phyloP scores from a whole-genome alignment of 2,329 filamentous ascomycete genomes.

The Leptographium lundbergii region DNA sequence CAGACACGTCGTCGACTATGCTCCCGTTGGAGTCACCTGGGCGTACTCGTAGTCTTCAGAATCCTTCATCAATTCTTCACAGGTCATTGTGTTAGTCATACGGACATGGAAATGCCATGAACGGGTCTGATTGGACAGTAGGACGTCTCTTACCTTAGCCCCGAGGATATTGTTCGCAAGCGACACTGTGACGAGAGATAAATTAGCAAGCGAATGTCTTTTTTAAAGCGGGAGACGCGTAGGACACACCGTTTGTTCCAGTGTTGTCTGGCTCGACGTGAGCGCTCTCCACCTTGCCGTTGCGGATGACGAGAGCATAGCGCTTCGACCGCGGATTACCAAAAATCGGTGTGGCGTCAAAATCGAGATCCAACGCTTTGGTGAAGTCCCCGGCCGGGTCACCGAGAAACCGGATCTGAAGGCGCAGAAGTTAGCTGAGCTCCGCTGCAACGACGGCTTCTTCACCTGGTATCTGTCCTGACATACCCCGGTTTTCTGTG shows the following conservation, averaged over 20 bases:
- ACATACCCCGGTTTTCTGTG: slow-evolving; percentile 62
- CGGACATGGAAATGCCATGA: background rate
- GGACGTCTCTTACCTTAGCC: background rate
- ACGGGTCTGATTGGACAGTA: slow-evolving; percentile 1
- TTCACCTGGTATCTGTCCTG: background rate
- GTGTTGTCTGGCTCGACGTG: slow-evolving; percentile 85
- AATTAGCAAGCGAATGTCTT: background rate
- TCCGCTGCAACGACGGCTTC: background rate
- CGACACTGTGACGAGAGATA: slow-evolving; percentile 24
- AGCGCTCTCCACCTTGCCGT: slow-evolving; percentile 71
- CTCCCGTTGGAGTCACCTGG: too few species aligned
- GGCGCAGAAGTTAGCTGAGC: background rate
- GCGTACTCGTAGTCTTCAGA: background rate
- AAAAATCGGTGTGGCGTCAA: slow-evolving; percentile 69
- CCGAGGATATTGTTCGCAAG: slow-evolving; percentile 38
- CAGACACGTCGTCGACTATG: too few species aligned
- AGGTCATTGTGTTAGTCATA: background rate
- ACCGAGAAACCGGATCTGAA: slow-evolving; percentile 74
- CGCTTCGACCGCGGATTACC: slow-evolving; percentile 76
- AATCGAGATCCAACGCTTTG: slow-evolving; percentile 68
- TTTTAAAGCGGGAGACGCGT: too few species aligned
- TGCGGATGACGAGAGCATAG: slow-evolving; percentile 70
- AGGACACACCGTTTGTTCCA: slow-evolving; percentile 41
- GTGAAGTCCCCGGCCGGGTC: slow-evolving; percentile 73
- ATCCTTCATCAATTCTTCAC: background rate